Evolutionary conservation across 345 rosid genomes (phyloP).

Genomic region (Murraya paniculata): DNA sequence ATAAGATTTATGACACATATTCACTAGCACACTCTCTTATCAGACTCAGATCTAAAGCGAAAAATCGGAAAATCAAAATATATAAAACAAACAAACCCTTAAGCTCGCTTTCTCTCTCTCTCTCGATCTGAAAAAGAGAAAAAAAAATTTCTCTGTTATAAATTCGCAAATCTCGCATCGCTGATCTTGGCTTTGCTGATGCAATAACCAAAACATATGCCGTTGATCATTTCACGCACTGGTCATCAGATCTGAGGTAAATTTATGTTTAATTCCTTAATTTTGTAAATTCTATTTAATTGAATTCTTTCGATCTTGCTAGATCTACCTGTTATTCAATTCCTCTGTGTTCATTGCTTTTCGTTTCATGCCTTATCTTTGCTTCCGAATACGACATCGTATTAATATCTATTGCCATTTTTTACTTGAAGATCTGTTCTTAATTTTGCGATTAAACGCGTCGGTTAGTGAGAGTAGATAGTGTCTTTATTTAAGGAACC

Average conservation of each 20-base stretch:
- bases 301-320: background rate
- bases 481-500: background rate
- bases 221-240: constrained; percentile 12
- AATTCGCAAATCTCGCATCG: background rate
- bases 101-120: background rate
- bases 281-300: background rate
- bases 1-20: background rate
- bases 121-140: background rate
- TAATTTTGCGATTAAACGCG: background rate
- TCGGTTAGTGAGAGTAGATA: background rate
- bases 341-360: background rate
- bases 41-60: constrained; percentile 23
- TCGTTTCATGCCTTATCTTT: background rate
- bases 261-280: background rate
- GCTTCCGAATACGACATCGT: background rate
- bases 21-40: too few species aligned
- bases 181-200: constrained; percentile 17
- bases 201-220: background rate
- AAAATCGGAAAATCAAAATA: background rate
- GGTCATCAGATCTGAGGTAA: constrained; percentile 66
- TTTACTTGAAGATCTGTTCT: constrained; percentile 1
- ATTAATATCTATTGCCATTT: background rate
- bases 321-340: constrained; percentile 7
- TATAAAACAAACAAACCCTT: constrained; percentile 6
- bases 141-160: background rate